Percentiles rank a stretch among this genome's conserved stretches.
phyloP scores from a whole-genome alignment of 768 basidiomycete species.

The Mycena capillaripes region DNA sequence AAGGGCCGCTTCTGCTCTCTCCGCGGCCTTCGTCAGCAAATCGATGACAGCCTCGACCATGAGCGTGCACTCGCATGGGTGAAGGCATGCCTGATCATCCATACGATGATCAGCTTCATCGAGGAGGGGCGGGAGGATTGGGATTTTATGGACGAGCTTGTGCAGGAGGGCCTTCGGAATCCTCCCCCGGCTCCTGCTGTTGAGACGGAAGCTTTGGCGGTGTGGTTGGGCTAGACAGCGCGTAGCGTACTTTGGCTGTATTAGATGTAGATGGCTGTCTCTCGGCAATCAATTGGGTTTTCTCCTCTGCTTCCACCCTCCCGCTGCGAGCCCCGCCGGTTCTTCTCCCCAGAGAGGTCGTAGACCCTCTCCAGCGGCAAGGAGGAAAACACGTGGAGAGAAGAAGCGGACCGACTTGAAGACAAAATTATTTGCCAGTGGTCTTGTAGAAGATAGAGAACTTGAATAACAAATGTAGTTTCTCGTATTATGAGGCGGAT shows the following conservation, averaged over 20 bases:
- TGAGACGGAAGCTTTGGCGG: no score
- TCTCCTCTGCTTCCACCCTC: no score
- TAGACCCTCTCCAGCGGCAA: neutral
- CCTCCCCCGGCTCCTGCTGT: neutral
- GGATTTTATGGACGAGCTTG: constrained; percentile 13
- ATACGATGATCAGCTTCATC: no score
- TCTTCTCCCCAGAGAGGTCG: no score
- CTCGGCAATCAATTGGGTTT: no score
- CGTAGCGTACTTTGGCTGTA: no score
- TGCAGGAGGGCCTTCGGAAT: constrained; percentile 1
- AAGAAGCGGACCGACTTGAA: constrained; percentile 12
- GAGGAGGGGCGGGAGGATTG: no score
- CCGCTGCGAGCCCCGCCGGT: no score
- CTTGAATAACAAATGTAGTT: neutral
- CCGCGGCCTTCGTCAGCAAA: no score
- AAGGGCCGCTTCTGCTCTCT: constrained; percentile 46
- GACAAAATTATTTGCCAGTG: constrained; percentile 8
- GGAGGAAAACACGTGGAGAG: constrained; percentile 13
- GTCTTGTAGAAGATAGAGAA: neutral
- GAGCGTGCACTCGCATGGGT: constrained; percentile 21
- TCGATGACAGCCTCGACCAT: constrained; percentile 37
- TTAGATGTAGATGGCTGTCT: no score
- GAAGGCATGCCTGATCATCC: constrained; percentile 9
- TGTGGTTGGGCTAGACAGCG: no score
- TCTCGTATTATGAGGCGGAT: constrained; percentile 8